phyloP scores from a whole-genome alignment of 2,329 filamentous ascomycete species.

The Pseudopithomyces maydicus region DNA sequence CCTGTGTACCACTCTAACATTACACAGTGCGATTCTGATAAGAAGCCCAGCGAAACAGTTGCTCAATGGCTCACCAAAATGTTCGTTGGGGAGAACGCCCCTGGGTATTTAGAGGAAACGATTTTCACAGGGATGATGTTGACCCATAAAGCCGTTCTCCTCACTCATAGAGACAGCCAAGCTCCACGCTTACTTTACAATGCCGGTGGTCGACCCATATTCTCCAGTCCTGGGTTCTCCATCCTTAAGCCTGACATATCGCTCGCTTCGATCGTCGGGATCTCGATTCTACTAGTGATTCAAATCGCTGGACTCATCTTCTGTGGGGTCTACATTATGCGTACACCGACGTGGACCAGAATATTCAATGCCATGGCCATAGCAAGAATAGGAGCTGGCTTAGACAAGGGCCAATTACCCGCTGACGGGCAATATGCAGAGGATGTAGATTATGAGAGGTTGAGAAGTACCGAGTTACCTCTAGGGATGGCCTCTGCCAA shows the following conservation, averaged over 20 bases:
- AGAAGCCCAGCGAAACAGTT: background rate
- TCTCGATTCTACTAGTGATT: no score
- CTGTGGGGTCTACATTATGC: conserved; percentile 2
- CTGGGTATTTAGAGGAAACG: background rate
- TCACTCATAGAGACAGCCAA: background rate
- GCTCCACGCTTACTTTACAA: background rate
- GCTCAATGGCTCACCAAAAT: no score
- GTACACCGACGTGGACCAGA: conserved; percentile 12
- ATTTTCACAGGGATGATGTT: background rate
- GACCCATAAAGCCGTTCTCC: background rate
- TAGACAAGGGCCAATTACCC: background rate
- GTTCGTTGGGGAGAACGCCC: no score
- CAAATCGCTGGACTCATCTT: no score
- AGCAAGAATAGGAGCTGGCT: conserved; percentile 2
- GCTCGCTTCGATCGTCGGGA: background rate
- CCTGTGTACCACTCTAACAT: background rate
- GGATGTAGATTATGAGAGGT: conserved; percentile 4
- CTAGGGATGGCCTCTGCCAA: no score
- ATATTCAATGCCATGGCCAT: conserved; percentile 13
- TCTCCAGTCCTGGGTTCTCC: background rate
- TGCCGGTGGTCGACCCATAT: background rate
- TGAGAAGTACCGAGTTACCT: background rate
- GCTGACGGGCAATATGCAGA: conserved; percentile 3
- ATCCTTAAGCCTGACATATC: conserved; percentile 1
- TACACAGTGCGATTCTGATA: background rate